phyloP scores from a whole-genome alignment of 2,329 filamentous ascomycete genomes.

The Colletotrichum karsti region DNA sequence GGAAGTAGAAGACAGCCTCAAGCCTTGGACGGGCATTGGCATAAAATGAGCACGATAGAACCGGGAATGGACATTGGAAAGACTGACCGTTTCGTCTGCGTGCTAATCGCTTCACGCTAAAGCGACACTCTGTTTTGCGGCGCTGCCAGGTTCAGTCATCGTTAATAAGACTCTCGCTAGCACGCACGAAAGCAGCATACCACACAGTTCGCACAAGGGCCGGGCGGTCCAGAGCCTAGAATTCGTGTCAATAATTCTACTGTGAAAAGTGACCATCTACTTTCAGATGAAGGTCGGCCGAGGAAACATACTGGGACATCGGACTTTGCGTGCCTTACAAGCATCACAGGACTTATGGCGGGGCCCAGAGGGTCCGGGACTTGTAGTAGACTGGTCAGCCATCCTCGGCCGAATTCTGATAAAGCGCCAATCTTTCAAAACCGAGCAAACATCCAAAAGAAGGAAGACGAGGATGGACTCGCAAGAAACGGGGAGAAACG shows the following conservation, averaged over 20 bases:
- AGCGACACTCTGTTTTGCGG: slow-evolving; percentile 31
- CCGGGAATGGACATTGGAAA: neutral
- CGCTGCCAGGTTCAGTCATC: slow-evolving; percentile 12
- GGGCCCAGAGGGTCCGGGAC: neutral
- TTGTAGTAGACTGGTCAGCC: neutral
- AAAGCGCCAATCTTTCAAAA: neutral
- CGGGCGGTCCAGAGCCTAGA: slow-evolving; percentile 30
- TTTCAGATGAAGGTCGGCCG: neutral
- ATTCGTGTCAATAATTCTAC: neutral
- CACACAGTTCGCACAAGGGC: slow-evolving; percentile 38
- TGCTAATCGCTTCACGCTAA: slow-evolving; percentile 34
- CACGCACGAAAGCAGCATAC: slow-evolving; percentile 26
- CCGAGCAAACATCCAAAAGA: neutral
- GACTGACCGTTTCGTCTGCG: slow-evolving; percentile 33
- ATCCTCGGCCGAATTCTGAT: neutral
- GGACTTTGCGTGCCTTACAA: slow-evolving; percentile 50
- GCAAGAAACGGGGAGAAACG: neutral
- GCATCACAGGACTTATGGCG: slow-evolving; percentile 45
- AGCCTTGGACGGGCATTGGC: too few species aligned
- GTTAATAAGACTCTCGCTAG: neutral
- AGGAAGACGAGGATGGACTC: neutral
- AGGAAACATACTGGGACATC: slow-evolving; percentile 43
- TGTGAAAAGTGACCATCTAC: slow-evolving; percentile 38
- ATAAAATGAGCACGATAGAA: neutral
- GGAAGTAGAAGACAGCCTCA: too few species aligned